These are phyloP conservation scores for Camelina hispida DNA, from an alignment of 345 rosid species.

Conservation along the genomic window DNA sequence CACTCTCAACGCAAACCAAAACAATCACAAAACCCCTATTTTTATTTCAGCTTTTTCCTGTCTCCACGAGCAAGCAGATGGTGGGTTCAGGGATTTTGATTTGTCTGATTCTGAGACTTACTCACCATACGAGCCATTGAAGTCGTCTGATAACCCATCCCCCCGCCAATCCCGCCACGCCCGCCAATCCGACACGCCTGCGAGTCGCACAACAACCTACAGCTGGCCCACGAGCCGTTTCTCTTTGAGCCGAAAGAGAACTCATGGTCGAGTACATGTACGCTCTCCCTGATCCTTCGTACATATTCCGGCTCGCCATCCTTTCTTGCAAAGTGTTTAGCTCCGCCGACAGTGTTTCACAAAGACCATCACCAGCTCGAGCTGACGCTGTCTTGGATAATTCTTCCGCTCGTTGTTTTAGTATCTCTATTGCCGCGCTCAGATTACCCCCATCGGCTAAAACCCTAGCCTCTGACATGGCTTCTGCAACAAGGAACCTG, in stretches of 20 bases:
- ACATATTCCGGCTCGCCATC: slow-evolving; percentile 36
- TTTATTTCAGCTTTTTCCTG: too few species aligned
- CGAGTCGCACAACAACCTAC: background rate
- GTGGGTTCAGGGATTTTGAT: background rate
- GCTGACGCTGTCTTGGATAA: slow-evolving; percentile 36
- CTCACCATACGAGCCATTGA: slow-evolving; percentile 43
- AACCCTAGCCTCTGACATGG: slow-evolving; percentile 75
- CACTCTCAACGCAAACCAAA: background rate
- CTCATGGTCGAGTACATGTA: slow-evolving; percentile 39
- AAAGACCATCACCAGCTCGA: slow-evolving; percentile 27
- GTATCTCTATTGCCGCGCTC: slow-evolving; percentile 56
- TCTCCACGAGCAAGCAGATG: background rate
- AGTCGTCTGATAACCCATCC: slow-evolving; percentile 39
- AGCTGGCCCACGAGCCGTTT: slow-evolving; percentile 31
- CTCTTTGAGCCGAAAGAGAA: slow-evolving; percentile 44
- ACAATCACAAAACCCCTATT: background rate
- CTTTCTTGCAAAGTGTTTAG: slow-evolving; percentile 42
- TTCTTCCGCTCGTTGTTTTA: slow-evolving; percentile 28
- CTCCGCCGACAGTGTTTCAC: slow-evolving; percentile 31
- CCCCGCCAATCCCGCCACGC: too few species aligned
- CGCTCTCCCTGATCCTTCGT: slow-evolving; percentile 41
- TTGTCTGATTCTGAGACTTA: slow-evolving; percentile 33
- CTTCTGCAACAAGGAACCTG: slow-evolving; percentile 79
- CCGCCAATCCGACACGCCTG: slow-evolving; percentile 24
- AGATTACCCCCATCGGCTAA: slow-evolving; percentile 78